Conservation (phyloP, 768 basidiomycete genomes). For the Sarcomyxa edulis region DNA sequence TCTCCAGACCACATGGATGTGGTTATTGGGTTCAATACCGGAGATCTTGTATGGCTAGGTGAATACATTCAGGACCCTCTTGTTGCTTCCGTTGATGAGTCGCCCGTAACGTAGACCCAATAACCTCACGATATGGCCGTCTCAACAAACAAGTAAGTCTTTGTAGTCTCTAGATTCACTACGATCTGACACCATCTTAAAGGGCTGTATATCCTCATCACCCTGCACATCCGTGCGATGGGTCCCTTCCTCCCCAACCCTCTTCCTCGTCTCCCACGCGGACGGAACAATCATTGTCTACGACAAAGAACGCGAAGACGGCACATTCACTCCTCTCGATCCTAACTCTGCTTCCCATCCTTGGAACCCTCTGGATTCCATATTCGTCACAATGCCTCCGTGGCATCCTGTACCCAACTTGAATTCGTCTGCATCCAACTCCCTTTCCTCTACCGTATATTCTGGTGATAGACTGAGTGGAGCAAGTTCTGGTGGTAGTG, state of each 20-base stretch:
- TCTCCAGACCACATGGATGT: conserved; percentile 78
- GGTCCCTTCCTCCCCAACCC: conserved; percentile 75
- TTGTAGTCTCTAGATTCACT: neutral
- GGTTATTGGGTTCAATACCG: conserved; percentile 87
- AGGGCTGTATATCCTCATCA: conserved; percentile 77
- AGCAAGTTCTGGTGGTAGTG: too few species aligned
- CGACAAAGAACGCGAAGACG: conserved; percentile 89
- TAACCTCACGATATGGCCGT: conserved; percentile 77
- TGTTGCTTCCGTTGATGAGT: too few species aligned
- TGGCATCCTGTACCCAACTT: conserved; percentile 80
- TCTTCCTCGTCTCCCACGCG: conserved; percentile 84
- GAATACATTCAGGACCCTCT: too few species aligned
- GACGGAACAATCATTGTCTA: conserved; percentile 88
- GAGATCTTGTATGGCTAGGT: conserved; percentile 98
- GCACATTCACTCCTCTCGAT: conserved; percentile 59
- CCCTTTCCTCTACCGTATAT: too few species aligned
- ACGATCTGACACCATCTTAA: neutral
- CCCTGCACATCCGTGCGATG: conserved; percentile 87
- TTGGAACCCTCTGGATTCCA: conserved; percentile 75
- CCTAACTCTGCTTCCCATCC: conserved; percentile 27
- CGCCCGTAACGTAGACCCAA: conserved; percentile 67
- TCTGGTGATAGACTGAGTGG: conserved; percentile 29
- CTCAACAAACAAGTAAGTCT: conserved; percentile 73
- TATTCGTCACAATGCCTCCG: conserved; percentile 79
- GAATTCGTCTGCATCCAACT: too few species aligned